Conservation (phyloP, 768 basidiomycete species). For the Suillus spraguei region DNA sequence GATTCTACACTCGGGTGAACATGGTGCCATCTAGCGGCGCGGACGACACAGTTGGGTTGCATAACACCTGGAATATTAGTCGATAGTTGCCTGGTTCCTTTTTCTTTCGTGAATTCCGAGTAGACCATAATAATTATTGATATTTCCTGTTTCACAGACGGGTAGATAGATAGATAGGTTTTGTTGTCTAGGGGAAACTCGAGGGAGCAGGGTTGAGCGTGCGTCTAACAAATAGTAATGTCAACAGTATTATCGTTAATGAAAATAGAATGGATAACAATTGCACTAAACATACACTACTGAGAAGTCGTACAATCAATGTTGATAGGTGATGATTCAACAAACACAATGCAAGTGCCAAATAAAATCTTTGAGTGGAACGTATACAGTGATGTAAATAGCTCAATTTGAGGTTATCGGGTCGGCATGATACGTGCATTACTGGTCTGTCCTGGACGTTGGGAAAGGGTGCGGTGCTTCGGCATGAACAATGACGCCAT, state of each 20-base stretch:
- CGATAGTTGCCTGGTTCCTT: slow-evolving; percentile 19
- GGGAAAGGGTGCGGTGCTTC: slow-evolving; percentile 68
- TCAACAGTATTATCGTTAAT: neutral
- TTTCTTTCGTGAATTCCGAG: too few relatives aligned
- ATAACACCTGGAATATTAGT: slow-evolving; percentile 64
- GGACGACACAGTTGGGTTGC: slow-evolving; percentile 78
- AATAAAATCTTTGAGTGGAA: neutral
- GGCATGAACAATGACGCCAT: slow-evolving; percentile 70
- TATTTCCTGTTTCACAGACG: neutral
- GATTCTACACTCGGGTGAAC: slow-evolving; percentile 22
- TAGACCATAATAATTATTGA: neutral
- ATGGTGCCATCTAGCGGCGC: slow-evolving; percentile 44
- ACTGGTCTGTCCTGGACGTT: slow-evolving; percentile 43
- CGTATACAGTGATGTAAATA: neutral
- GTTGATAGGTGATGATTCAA: neutral
- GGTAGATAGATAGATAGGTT: neutral
- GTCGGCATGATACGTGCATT: slow-evolving; percentile 24
- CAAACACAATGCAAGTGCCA: neutral
- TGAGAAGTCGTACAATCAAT: neutral
- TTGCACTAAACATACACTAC: neutral
- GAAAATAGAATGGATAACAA: neutral
- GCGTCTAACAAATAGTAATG: neutral
- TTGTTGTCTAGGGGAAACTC: neutral
- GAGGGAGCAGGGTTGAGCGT: neutral
- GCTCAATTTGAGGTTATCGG: slow-evolving; percentile 15